Percentiles rank a stretch among this genome's conserved stretches.
Evolutionary conservation across 1,139 yeast genomes (phyloP).

Genomic region (Magnusiomyces tetraspermus): DNA sequence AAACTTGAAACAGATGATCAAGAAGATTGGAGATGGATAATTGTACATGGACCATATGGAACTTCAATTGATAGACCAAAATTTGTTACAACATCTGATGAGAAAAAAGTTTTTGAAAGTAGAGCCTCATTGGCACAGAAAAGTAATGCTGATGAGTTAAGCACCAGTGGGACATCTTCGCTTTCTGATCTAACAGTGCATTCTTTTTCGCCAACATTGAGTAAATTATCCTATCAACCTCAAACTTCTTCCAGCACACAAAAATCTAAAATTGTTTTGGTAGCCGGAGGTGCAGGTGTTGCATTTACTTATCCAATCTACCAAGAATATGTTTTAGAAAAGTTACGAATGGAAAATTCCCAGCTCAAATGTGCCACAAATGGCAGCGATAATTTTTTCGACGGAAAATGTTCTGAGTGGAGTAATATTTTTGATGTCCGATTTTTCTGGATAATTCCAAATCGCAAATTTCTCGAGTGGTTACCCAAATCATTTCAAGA

Average conservation of each 20-base stretch:
- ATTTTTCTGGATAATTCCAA: conserved; percentile 25
- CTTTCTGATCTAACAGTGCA: too few species aligned
- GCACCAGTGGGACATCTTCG: too few species aligned
- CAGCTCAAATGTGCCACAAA: not conserved
- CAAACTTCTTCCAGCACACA: not conserved
- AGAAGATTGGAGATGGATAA: conserved; percentile 20
- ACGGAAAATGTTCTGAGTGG: not conserved
- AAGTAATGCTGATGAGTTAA: too few species aligned
- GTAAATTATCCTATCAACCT: too few species aligned
- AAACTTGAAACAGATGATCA: too few species aligned
- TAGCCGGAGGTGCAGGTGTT: conserved; percentile 27
- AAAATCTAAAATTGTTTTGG: conserved; percentile 18
- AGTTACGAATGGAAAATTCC: too few species aligned
- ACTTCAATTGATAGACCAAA: conserved; percentile 11
- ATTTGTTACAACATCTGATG: not conserved
- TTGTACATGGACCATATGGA: conserved; percentile 28
- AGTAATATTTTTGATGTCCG: conserved; percentile 12
- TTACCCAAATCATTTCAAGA: conserved; percentile 14
- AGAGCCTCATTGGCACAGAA: too few species aligned
- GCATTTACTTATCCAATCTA: conserved; percentile 26
- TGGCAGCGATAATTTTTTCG: not conserved
- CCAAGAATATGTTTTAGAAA: conserved; percentile 17
- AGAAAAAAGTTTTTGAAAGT: too few species aligned
- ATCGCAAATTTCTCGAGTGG: conserved; percentile 19
- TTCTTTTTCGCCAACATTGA: too few species aligned